Base-by-base conservation (phyloP, 2,329 filamentous ascomycete genomes). In the Beauveria rudraprayagi region DNA sequence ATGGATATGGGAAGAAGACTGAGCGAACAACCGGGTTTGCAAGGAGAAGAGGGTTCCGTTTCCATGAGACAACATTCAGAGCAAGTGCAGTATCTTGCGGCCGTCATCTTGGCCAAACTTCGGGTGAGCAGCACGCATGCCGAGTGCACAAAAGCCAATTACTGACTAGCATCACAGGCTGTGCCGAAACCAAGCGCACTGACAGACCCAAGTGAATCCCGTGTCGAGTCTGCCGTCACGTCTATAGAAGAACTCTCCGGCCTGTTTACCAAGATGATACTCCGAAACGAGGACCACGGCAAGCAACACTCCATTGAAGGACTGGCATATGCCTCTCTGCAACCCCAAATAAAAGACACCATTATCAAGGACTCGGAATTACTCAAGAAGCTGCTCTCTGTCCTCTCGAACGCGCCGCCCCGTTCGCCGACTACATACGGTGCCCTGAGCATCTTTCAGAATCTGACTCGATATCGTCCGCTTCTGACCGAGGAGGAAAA, bases 321-420 rank as follows among this genome's bases (percentile, higher is more conserved):
- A 6, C 78, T 99, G 63, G 94, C 93, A 16, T 97, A 96, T 72
- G 88, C 92, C 5, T 96, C 93, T 10, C 81, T 97, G 43, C 91
- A 91, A 68, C 85, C 93, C 6, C 86, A 84, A 62, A 85, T 97
- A 62, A 96, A 96, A 72, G 91, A 97, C 71, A 83, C 86, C 54
- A 80, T 97, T 10, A 84, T 86, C 14, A 80, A 81, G 54, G 89
- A 97, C 69, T 71, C 78, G 4, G 73, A 77, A 8, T 86, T 97
- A 53, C 75, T 97, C 34, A 83, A 84, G 65, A 83, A 80, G 57
- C 79, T 97, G 5, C 81, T 95, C 57, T 78, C 83, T 61, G 81
- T 82, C 1, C 78, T 93, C 57, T 73, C 77, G 26, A 77, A 82
- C 16, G 80, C 85, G 8, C 78, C 80, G 24, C 79, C 84, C 11